phyloP scores from a whole-genome alignment of 208 protist genomes.

The Trypanosoma cruzi region DNA sequence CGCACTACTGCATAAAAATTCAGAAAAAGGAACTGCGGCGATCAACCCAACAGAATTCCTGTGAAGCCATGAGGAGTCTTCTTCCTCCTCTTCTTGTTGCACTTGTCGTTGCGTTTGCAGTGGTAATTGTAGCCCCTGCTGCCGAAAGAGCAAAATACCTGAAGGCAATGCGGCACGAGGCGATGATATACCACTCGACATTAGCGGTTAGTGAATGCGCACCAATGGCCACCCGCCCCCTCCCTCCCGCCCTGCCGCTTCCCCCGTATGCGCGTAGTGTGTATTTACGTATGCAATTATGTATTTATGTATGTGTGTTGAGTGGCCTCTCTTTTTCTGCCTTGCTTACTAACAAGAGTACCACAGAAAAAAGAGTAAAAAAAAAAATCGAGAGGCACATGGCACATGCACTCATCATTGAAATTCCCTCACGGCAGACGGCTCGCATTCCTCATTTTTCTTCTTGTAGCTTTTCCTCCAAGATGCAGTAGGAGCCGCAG shows the following conservation, averaged over 20 bases:
- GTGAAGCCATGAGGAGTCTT: not conserved
- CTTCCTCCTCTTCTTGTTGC: not conserved
- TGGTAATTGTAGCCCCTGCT: not conserved
- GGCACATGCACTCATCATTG: not conserved
- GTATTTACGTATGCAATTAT: too few relatives aligned
- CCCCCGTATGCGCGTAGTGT: too few relatives aligned
- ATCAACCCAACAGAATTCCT: not conserved
- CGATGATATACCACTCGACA: not conserved
- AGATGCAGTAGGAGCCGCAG: not conserved
- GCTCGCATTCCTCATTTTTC: not conserved
- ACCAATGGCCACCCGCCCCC: not conserved
- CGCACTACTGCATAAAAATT: not conserved
- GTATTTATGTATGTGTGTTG: not conserved
- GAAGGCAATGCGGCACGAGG: not conserved
- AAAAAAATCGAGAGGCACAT: not conserved
- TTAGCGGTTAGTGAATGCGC: not conserved
- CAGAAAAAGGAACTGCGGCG: not conserved
- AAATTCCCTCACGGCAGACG: not conserved
- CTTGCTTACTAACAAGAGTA: not conserved
- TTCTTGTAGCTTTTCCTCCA: too few relatives aligned
- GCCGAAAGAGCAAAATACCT: not conserved
- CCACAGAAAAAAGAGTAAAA: conserved; percentile 5
- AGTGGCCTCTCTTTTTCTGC: not conserved
- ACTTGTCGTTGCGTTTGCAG: not conserved
- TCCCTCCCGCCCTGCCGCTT: too few relatives aligned